Evolutionary conservation across 352 stramenopile species (phyloP), one percentile per base, ranked within the genome.

Genomic region (Phytophthora hybrid): DNA sequence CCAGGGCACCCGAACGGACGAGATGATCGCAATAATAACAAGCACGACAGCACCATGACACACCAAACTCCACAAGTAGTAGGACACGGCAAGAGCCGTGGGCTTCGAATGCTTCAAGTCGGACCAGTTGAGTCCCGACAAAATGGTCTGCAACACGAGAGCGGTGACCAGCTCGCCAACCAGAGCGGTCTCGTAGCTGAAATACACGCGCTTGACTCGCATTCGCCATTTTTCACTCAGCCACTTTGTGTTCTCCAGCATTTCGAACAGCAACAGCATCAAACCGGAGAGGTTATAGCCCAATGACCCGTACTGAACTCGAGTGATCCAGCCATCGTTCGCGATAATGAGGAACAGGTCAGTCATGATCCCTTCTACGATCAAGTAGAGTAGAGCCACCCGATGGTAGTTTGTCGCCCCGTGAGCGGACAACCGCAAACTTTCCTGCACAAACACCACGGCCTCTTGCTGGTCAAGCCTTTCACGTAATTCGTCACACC

Each of bases 201-300:
- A 68, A n/a, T 77, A 23, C 2, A 71, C 8, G 1, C 70, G 63
- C 31, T 74, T 80, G 4, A 74, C 19, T 14, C 37, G 49, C 1
- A 65, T 9, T 13, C 56, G 32, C 55, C 52, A 64, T 18, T 60
- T 59, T 29, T 69, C 66, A 10, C 13, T 52, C 14, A 74, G 26
- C 10, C 34, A 62, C 5, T 53, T 63, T 13, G 21, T 70, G 11
- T 26, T 71, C 51, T 80, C 73, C 26, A 80, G 5, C 31, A 80
- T 68, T 41, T 80, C 73, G 53, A 80, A 80, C 37, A 80, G 39
- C 9, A 69, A 11, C 18, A 74, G 63, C 31, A 77, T 55, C 26
- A 80, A 31, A 0, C 63, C 63, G 1, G 73, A 60, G 14, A 80
- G 52, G 34, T 80, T 80, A 32, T 80, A 77, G 16, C 63, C 63